Evolutionary conservation across 2,329 filamentous ascomycete species (phyloP).

Genomic region (Cladosporium sp.): DNA sequence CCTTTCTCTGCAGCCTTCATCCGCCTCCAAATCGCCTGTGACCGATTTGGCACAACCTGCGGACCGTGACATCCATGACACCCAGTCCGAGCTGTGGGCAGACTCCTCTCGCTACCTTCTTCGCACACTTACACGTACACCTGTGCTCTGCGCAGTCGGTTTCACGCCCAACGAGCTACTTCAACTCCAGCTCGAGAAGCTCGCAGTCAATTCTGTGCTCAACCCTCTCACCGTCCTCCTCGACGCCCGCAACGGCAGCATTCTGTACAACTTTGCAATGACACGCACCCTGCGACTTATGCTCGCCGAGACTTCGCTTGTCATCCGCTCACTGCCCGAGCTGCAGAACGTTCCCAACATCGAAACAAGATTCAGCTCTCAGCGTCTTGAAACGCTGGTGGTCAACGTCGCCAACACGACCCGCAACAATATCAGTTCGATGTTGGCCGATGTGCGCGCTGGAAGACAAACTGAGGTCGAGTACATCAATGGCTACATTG

Average conservation of each 20-base stretch:
- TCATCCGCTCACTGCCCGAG: constrained; percentile 74
- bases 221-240: constrained; percentile 79
- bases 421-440: constrained; percentile 57
- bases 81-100: constrained; percentile 30
- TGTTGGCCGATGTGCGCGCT: constrained; percentile 61
- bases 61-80: constrained; percentile 17
- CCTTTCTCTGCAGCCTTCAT: constrained; percentile 48
- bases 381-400: constrained; percentile 59
- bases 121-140: constrained; percentile 58
- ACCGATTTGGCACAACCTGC: not conserved
- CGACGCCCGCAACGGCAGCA: constrained; percentile 67
- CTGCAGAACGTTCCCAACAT: constrained; percentile 59
- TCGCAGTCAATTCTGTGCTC: constrained; percentile 71
- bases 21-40: not conserved
- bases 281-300: constrained; percentile 66
- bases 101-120: constrained; percentile 57
- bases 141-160: constrained; percentile 57
- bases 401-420: constrained; percentile 52
- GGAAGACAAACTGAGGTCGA: constrained; percentile 70
- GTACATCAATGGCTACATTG: constrained; percentile 85
- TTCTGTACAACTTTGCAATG: constrained; percentile 64
- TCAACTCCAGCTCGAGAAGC: constrained; percentile 69
- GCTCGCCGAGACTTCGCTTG: constrained; percentile 67
- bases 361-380: constrained; percentile 54
- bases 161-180: constrained; percentile 61